Conservation (phyloP, 768 basidiomycete species). For the Boletus insuetus region DNA sequence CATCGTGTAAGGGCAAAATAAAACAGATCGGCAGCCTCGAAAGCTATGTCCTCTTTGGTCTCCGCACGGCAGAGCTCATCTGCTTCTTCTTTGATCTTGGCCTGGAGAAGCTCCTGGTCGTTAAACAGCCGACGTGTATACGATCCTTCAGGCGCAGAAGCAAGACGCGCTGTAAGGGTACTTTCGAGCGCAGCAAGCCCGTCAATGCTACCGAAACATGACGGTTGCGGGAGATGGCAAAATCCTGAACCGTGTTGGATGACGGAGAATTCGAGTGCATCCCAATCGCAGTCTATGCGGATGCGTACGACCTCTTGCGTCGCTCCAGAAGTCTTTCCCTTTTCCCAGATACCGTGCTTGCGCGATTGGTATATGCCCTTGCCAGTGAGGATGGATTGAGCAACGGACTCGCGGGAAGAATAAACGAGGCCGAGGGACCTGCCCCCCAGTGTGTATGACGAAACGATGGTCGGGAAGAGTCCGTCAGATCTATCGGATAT, state of each 20-base stretch:
- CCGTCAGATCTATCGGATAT: slow-evolving; percentile 87
- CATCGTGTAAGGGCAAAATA: slow-evolving; percentile 92
- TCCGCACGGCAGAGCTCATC: slow-evolving; percentile 90
- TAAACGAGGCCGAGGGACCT: slow-evolving; percentile 91
- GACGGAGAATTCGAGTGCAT: slow-evolving; percentile 89
- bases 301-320: slow-evolving; percentile 86
- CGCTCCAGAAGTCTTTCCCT: slow-evolving; percentile 94
- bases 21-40: slow-evolving; percentile 92
- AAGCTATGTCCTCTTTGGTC: slow-evolving; percentile 79
- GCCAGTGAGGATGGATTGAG: slow-evolving; percentile 82
- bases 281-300: slow-evolving; percentile 86
- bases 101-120: slow-evolving; percentile 74
- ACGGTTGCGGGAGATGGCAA: slow-evolving; percentile 83
- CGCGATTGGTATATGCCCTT: slow-evolving; percentile 96
- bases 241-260: slow-evolving; percentile 89
- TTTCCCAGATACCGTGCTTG: slow-evolving; percentile 94
- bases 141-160: slow-evolving; percentile 81
- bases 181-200: slow-evolving; percentile 81
- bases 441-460: slow-evolving; percentile 62
- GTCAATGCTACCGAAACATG: slow-evolving; percentile 84
- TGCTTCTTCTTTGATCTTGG: slow-evolving; percentile 98
- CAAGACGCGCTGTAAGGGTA: slow-evolving; percentile 69
- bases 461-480: slow-evolving; percentile 89
- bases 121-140: slow-evolving; percentile 88
- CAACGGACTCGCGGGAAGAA: slow-evolving; percentile 83